A percentile compares a stretch with the other conserved stretches of the same genome.
phyloP scores from a whole-genome alignment of 2,329 filamentous ascomycete species.

The Pseudogymnoascus sp. region DNA sequence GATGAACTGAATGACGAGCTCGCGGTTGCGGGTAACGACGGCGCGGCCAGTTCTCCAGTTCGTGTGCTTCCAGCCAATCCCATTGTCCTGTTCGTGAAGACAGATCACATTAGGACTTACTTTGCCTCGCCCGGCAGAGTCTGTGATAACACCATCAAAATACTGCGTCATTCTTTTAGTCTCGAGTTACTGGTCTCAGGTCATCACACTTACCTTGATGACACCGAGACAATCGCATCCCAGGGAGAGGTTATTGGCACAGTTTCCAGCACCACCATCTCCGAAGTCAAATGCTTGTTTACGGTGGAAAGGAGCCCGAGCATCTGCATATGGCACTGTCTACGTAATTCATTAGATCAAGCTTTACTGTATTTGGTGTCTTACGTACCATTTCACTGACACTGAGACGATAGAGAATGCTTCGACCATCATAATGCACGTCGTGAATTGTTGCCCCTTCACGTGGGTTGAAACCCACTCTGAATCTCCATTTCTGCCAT shows the following conservation, averaged over 20 bases:
- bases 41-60: slow-evolving; percentile 57
- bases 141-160: slow-evolving; percentile 47
- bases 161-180: slow-evolving; percentile 33
- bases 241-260: slow-evolving; percentile 57
- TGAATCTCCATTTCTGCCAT: slow-evolving; percentile 54
- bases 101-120: slow-evolving; percentile 54
- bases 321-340: slow-evolving; percentile 55
- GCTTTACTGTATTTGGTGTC: neutral
- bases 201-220: slow-evolving; percentile 38
- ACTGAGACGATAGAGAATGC: slow-evolving; percentile 49
- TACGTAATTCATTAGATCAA: slow-evolving; percentile 10
- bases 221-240: slow-evolving; percentile 63
- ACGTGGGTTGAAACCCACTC: slow-evolving; percentile 52
- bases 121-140: slow-evolving; percentile 45
- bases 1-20: slow-evolving; percentile 60
- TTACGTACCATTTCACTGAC: slow-evolving; percentile 48
- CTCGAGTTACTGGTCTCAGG: slow-evolving; percentile 1
- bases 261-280: slow-evolving; percentile 55
- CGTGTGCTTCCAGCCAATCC: slow-evolving; percentile 63
- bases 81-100: slow-evolving; percentile 61
- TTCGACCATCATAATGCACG: slow-evolving; percentile 50
- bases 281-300: slow-evolving; percentile 65
- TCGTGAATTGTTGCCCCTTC: slow-evolving; percentile 56
- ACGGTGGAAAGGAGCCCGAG: slow-evolving; percentile 52
- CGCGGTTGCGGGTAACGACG: slow-evolving; percentile 51